Conservation (phyloP, 208 protist genomes). For the Acanthamoeba rhysodes region DNA sequence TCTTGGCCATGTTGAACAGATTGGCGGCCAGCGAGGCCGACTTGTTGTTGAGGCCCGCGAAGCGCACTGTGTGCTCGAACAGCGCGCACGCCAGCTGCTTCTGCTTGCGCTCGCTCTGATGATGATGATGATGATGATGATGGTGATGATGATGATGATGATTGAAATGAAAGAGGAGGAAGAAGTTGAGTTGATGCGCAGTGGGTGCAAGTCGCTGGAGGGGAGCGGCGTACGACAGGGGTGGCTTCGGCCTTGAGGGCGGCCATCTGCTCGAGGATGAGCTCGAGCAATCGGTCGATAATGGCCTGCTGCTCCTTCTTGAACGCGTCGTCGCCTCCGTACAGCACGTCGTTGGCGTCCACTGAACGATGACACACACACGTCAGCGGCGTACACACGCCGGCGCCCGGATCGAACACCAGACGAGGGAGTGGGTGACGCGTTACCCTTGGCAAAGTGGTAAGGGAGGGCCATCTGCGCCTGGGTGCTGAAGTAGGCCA, state of each 20-base stretch:
- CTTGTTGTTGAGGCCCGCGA: slow-evolving; percentile 41
- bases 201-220: background rate
- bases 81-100: slow-evolving; percentile 8
- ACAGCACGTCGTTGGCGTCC: slow-evolving; percentile 87
- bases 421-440: background rate
- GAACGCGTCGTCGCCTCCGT: slow-evolving; percentile 80
- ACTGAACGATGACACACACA: slow-evolving; percentile 61
- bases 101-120: slow-evolving; percentile 23
- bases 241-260: slow-evolving; percentile 44
- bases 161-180: background rate
- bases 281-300: slow-evolving; percentile 81
- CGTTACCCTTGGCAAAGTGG: slow-evolving; percentile 75
- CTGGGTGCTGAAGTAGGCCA: slow-evolving; percentile 77
- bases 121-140: background rate
- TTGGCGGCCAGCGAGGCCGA: slow-evolving; percentile 31
- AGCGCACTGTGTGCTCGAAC: slow-evolving; percentile 48
- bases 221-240: background rate
- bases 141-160: background rate
- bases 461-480: slow-evolving; percentile 82
- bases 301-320: slow-evolving; percentile 79
- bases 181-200: background rate
- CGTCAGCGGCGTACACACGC: background rate
- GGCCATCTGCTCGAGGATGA: slow-evolving; percentile 79
- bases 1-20: slow-evolving; percentile 61
- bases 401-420: background rate